phyloP scores from a whole-genome alignment of 1,139 yeast genomes.

The Candida dubliniensis region DNA sequence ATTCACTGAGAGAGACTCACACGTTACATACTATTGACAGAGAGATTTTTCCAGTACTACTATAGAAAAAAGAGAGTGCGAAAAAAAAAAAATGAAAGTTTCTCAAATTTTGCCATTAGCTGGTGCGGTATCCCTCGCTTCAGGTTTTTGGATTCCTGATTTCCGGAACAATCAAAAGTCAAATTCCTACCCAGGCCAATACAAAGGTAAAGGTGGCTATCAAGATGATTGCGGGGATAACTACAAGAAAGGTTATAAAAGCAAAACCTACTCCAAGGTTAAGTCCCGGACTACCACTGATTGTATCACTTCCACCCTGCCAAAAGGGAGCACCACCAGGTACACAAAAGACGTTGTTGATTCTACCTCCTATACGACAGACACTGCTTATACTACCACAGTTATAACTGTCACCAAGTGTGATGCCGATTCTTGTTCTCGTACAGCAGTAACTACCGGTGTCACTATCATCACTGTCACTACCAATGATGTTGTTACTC shows the following conservation, averaged over 20 bases:
- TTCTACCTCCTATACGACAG: constrained; percentile 1
- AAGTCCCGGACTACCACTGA: no score
- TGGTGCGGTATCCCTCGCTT: constrained; percentile 1
- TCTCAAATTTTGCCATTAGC: constrained; percentile 3
- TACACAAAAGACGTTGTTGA: not conserved
- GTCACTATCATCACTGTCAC: constrained; percentile 25
- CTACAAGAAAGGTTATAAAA: no score
- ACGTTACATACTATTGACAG: not conserved
- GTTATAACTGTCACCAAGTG: constrained; percentile 23
- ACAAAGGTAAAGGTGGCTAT: not conserved
- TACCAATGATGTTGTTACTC: constrained; percentile 22
- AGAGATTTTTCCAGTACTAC: not conserved
- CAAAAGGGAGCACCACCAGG: not conserved
- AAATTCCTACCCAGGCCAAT: not conserved
- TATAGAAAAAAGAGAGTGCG: not conserved
- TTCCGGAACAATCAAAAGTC: not conserved
- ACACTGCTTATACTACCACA: constrained; percentile 16
- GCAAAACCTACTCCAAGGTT: no score
- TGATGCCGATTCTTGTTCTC: constrained; percentile 26
- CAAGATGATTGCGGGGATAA: not conserved
- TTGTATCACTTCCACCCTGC: not conserved
- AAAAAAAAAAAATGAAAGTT: constrained; percentile 2
- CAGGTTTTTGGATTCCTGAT: constrained; percentile 4
- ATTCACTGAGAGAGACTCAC: constrained; percentile 1
- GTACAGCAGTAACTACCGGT: constrained; percentile 36